A percentile compares a stretch with the other conserved stretches of the same genome.
Conservation (phyloP, 306 rosid species). For the Inga oerstediana region DNA sequence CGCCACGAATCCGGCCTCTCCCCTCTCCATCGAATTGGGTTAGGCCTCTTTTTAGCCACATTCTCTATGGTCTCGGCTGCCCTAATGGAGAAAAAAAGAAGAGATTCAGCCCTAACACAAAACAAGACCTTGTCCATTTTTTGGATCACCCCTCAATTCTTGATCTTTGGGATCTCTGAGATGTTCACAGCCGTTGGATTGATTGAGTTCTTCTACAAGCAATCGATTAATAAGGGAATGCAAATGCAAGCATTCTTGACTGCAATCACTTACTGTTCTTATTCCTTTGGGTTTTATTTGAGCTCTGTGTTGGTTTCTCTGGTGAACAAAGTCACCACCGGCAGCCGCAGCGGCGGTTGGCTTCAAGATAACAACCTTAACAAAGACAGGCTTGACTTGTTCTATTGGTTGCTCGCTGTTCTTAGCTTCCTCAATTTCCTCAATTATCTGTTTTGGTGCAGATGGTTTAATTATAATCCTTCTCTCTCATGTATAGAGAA, state of each 20-base stretch:
- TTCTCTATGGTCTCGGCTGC: slow-evolving; percentile 97
- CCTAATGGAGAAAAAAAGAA: slow-evolving; percentile 73
- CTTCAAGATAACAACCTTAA: slow-evolving; percentile 60
- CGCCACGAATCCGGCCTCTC: slow-evolving; percentile 86
- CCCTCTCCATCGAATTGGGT: slow-evolving; percentile 76
- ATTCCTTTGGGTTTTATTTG: slow-evolving; percentile 70
- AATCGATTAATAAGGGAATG: slow-evolving; percentile 49
- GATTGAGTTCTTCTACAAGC: slow-evolving; percentile 75
- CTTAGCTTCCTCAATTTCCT: slow-evolving; percentile 68
- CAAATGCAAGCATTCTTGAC: slow-evolving; percentile 68
- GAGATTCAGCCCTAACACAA: slow-evolving; percentile 55
- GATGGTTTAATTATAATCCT: slow-evolving; percentile 51
- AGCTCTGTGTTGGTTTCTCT: slow-evolving; percentile 64
- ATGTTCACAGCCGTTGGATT: slow-evolving; percentile 82
- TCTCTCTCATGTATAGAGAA: slow-evolving; percentile 39
- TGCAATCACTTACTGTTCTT: slow-evolving; percentile 69
- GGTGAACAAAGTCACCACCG: slow-evolving; percentile 60
- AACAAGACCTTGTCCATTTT: slow-evolving; percentile 69
- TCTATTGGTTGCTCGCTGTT: slow-evolving; percentile 69
- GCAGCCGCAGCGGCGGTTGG: slow-evolving; percentile 66
- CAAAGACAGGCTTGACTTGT: slow-evolving; percentile 71
- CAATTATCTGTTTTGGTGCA: slow-evolving; percentile 65
- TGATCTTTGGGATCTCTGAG: slow-evolving; percentile 90
- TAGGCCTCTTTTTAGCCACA: slow-evolving; percentile 81
- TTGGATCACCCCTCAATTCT: slow-evolving; percentile 95